phyloP scores from a whole-genome alignment of 345 rosid genomes.

The Eucalyptus cloeziana region DNA sequence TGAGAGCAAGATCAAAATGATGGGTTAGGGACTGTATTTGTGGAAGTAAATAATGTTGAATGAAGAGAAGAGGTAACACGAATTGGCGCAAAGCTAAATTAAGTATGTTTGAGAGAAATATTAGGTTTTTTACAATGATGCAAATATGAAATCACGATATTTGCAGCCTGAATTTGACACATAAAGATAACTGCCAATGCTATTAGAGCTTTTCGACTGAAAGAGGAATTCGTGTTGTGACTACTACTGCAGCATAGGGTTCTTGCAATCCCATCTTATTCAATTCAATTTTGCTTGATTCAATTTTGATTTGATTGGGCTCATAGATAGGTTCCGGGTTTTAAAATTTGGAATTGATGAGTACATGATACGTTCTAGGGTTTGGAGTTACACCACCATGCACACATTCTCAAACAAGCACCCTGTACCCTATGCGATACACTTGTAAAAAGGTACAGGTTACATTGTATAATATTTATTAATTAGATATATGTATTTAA shows the following conservation, averaged over 20 bases:
- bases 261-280: background rate
- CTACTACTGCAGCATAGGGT: background rate
- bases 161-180: background rate
- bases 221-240: background rate
- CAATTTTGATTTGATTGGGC: background rate
- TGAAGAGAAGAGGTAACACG: background rate
- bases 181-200: background rate
- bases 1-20: background rate
- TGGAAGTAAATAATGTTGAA: background rate
- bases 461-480: background rate
- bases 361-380: background rate
- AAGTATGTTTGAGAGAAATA: no score
- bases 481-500: background rate
- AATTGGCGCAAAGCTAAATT: background rate
- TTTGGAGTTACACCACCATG: background rate
- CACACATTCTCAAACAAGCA: rapidly evolving
- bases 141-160: background rate
- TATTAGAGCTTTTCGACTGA: background rate
- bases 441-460: background rate
- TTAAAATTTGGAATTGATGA: no score
- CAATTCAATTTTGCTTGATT: background rate
- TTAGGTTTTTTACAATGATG: no score
- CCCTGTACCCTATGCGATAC: background rate
- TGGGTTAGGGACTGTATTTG: background rate
- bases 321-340: no score